Base-by-base conservation (phyloP, 139 green algal species). In the Pleodorina starrii region DNA sequence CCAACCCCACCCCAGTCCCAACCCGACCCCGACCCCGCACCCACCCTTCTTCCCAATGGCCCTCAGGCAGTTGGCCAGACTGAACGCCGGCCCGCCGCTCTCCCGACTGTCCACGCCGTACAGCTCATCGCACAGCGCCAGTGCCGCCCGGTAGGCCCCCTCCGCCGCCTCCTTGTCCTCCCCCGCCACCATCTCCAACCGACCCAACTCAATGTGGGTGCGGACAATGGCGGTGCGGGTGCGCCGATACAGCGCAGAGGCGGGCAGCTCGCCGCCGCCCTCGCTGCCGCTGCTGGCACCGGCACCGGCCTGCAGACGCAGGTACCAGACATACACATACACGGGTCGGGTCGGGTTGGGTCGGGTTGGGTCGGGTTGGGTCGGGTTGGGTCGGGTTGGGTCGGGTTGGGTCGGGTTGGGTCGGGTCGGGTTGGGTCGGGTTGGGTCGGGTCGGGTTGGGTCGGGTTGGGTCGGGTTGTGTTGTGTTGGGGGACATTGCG, bases 31-130 rank as follows among this genome's bases (percentile, higher is more conserved):
- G n/a, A n/a, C n/a, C n/a, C n/a, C n/a, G n/a, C n/a, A n/a, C 82
- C 21, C 46, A 79, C 66, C 82, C 82, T 88, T 88, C 46, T 88
- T 88, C 12, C 66, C 82, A 32, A 88, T 80, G 44, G 57, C 21
- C 63, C 66, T 19, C 63, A 88, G 44, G 46, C 66, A 79, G 82
- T 88, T 88, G 66, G 82, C 82, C 21, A 88, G 82, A 44, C 35
- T 71, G 82, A 88, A 88, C 14, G 82, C 82, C 16, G 82, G 82
- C 0, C 66, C 82, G 0, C 10, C 63, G 32, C 29, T 46, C 60
- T 88, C 82, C 42, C 82, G 63, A n/a, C 63, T 80, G 63, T 79
- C 82, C 5, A 23, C 44, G 27, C 82, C 82, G 43, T 80, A 88
- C 44, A 88, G 25, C 63, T 59, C 32, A 4, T 69, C 6, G 46